A percentile compares a stretch with the other conserved stretches of the same genome.
Evolutionary conservation across 2,329 filamentous ascomycete genomes (phyloP).

Genomic region (Capronia americana): DNA sequence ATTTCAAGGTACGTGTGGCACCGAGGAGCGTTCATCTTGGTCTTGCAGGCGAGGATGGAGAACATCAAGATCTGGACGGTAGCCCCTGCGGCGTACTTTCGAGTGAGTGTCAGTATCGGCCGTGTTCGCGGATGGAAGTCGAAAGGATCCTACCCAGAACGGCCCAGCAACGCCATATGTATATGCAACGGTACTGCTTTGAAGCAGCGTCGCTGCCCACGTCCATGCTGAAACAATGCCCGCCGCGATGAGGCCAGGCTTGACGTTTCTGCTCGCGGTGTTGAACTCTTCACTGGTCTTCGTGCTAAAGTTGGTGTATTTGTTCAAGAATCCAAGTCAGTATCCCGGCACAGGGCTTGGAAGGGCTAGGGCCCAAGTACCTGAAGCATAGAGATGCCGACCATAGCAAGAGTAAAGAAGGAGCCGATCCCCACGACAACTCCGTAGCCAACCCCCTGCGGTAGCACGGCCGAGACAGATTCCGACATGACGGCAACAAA

Average conservation of each 20-base stretch:
- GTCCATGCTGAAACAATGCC: slow-evolving; percentile 85
- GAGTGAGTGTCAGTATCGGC: slow-evolving; percentile 57
- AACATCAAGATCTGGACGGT: slow-evolving; percentile 87
- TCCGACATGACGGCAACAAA: slow-evolving; percentile 27
- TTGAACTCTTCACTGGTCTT: slow-evolving; percentile 93
- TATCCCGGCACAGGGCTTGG: not conserved
- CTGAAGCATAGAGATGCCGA: slow-evolving; percentile 49
- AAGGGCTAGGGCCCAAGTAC: slow-evolving; percentile 33
- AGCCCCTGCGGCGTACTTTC: slow-evolving; percentile 71
- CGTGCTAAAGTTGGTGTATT: slow-evolving; percentile 54
- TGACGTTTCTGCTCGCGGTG: slow-evolving; percentile 84
- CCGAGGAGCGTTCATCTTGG: slow-evolving; percentile 36
- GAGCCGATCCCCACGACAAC: slow-evolving; percentile 58
- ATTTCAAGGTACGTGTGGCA: slow-evolving; percentile 73
- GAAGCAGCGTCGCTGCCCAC: slow-evolving; percentile 61
- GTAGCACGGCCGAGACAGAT: slow-evolving; percentile 25
- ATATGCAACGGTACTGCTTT: slow-evolving; percentile 80
- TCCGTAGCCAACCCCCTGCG: slow-evolving; percentile 55
- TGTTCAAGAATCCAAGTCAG: slow-evolving; percentile 18
- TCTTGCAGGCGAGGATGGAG: slow-evolving; percentile 71
- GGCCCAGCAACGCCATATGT: slow-evolving; percentile 72
- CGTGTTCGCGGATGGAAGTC: not conserved
- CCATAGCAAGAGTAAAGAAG: slow-evolving; percentile 53
- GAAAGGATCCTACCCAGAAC: slow-evolving; percentile 55
- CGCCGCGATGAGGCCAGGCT: slow-evolving; percentile 83